Conservation (phyloP, 768 basidiomycete species). For the Lyophyllum semitale region DNA sequence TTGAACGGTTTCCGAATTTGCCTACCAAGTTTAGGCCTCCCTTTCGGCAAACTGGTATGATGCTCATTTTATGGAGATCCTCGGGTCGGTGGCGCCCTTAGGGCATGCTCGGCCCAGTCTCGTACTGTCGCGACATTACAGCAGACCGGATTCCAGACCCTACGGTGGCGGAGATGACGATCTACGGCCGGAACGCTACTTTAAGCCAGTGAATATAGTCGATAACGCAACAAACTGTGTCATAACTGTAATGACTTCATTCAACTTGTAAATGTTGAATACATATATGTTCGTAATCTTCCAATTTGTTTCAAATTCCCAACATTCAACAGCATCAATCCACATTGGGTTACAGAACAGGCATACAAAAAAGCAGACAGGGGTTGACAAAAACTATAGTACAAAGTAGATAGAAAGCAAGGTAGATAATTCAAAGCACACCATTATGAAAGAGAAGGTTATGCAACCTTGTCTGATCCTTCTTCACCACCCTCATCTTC, state of each 20-base stretch:
- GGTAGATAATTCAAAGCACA: conserved; percentile 11
- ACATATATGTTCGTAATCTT: neutral
- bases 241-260: too few species aligned
- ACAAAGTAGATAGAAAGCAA: conserved; percentile 15
- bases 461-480: conserved; percentile 25
- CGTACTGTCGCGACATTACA: neutral
- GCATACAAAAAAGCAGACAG: conserved; percentile 1
- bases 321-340: neutral
- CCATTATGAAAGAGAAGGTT: conserved; percentile 6
- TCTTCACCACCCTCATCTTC: conserved; percentile 23
- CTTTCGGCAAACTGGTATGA: too few species aligned
- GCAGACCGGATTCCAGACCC: neutral
- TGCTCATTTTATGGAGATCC: too few species aligned
- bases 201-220: conserved; percentile 4
- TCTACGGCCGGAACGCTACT: conserved; percentile 1
- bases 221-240: neutral
- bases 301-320: too few species aligned
- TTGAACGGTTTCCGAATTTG: too few species aligned
- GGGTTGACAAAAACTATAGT: conserved; percentile 7
- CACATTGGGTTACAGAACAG: neutral
- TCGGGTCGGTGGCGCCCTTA: too few species aligned
- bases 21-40: too few species aligned
- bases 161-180: conserved; percentile 1
- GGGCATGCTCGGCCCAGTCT: neutral
- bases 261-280: neutral